Evolutionary conservation across 1,284 basidiomycete species (phyloP), one percentile per base, ranked within the genome.

Genomic region (Mycena sp.): DNA sequence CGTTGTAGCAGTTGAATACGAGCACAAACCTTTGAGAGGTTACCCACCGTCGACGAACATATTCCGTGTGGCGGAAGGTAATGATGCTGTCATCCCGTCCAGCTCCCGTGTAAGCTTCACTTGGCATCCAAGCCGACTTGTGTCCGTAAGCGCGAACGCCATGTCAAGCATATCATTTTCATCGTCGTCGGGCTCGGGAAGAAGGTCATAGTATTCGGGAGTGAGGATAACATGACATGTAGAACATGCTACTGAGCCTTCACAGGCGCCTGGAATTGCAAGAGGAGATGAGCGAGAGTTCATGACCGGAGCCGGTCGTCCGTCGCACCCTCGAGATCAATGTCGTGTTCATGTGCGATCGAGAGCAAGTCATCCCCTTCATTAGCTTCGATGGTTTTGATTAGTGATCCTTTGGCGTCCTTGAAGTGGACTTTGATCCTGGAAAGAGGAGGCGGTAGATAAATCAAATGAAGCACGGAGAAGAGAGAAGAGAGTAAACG

Each of bases 121-220:
- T 79, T 99, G 96, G 73, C 91, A 92, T 0, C 91, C 90, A 16
- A 92, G 78, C 10, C 90, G 84, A 65, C 87, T 96, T 72, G 96
- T 98, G 73, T 99, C 97, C 1, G 96, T 98, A 63, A 99, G 82
- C 0, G 95, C 97, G 71, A 99, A 99, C 1, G 97, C 98, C 81
- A 99, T 91, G 77, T 99, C 97, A 40, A 99, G 84, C 96, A 99
- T 99, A 72, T 97, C 95, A 74, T 96, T 98, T 80, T 99, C 97
- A 74, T 99, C 97, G 70, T 99, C 97, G 63, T 93, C 92, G 1
- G 97, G 95, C 73, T 98, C 96, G 2, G 93, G 90, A 2, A 98
- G 82, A 50, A 86, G 74, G 76, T 98, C 94, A 74, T 95, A 99
- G 63, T 90, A 83, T 70, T 95, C 89, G 11, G 88, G 88, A 50